Evolutionary conservation across 768 basidiomycete species (phyloP).

Genomic region (Mrakia hoshinonis): DNA sequence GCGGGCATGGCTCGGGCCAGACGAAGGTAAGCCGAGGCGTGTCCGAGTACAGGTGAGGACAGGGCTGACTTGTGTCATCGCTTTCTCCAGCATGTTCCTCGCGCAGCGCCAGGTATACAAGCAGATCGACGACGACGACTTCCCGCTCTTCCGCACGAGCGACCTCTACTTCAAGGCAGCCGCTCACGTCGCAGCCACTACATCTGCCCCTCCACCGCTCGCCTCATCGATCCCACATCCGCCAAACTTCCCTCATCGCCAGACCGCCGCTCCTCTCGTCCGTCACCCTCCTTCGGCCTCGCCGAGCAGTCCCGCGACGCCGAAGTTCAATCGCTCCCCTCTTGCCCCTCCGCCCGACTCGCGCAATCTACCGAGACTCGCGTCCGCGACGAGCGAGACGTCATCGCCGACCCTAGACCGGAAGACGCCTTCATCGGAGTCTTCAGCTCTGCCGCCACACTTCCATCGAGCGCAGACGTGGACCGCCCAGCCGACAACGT

Average conservation of each 20-base stretch:
- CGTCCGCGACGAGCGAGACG: background rate
- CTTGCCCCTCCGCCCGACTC: background rate
- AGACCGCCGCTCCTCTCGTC: slow-evolving; percentile 16
- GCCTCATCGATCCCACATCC: background rate
- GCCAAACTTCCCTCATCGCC: slow-evolving; percentile 15
- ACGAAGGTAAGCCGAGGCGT: background rate
- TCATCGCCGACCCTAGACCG: background rate
- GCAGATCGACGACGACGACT: slow-evolving; percentile 78
- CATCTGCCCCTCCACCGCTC: background rate
- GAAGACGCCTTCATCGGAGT: background rate
- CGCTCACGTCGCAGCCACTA: slow-evolving; percentile 43
- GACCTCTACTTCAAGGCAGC: slow-evolving; percentile 89
- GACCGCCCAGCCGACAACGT: slow-evolving; percentile 4
- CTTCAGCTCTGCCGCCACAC: background rate
- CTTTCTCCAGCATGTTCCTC: slow-evolving; percentile 55
- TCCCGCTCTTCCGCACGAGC: slow-evolving; percentile 75
- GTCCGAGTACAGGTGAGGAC: background rate
- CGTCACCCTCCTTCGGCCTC: background rate
- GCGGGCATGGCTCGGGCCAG: slow-evolving; percentile 10
- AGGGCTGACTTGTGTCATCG: background rate
- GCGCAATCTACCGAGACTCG: background rate
- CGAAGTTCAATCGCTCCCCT: background rate
- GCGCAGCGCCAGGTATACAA: slow-evolving; percentile 78
- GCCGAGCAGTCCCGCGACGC: slow-evolving; percentile 9
- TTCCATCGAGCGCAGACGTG: slow-evolving; percentile 11